Evolutionary conservation across 1,284 basidiomycete genomes (phyloP).

Genomic region (Rhodotorula sp.): DNA sequence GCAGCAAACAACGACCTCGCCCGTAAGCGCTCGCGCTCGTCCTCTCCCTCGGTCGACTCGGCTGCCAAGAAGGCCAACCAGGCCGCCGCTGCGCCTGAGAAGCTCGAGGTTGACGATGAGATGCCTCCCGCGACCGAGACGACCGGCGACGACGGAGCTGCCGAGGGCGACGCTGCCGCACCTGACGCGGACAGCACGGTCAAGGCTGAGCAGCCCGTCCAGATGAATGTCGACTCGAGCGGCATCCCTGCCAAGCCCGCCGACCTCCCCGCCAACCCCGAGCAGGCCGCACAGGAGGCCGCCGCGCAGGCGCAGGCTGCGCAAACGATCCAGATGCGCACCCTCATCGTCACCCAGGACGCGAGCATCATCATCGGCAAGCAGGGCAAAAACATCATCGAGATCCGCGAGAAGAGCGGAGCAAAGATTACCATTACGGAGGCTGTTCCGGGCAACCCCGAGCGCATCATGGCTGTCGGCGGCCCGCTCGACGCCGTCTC

Average conservation of each 20-base stretch:
- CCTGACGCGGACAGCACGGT: not conserved
- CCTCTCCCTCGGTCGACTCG: conserved; percentile 32
- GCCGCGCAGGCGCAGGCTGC: conserved; percentile 19
- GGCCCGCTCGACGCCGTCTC: conserved; percentile 97
- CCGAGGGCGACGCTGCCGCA: conserved; percentile 7
- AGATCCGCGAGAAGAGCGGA: conserved; percentile 96
- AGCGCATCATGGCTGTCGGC: conserved; percentile 94
- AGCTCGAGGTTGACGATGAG: conserved; percentile 38
- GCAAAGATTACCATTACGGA: conserved; percentile 94
- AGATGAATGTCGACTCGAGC: conserved; percentile 41
- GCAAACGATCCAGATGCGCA: conserved; percentile 42
- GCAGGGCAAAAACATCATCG: conserved; percentile 93
- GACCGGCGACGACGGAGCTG: not conserved
- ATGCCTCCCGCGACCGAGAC: not conserved
- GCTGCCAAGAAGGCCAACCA: conserved; percentile 41
- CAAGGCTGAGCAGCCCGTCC: not conserved
- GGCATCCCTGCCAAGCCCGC: conserved; percentile 24
- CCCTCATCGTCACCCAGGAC: conserved; percentile 95
- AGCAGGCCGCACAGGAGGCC: conserved; percentile 5
- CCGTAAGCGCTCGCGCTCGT: conserved; percentile 42
- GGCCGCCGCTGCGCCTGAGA: conserved; percentile 21
- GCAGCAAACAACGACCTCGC: conserved; percentile 26
- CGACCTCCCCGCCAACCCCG: conserved; percentile 32
- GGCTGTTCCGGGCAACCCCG: conserved; percentile 95
- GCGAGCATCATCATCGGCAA: conserved; percentile 99